Percentiles rank a stretch among this genome's conserved stretches.
Conservation (phyloP, 1,284 basidiomycete genomes). For the Quambalaria eucalypti region DNA sequence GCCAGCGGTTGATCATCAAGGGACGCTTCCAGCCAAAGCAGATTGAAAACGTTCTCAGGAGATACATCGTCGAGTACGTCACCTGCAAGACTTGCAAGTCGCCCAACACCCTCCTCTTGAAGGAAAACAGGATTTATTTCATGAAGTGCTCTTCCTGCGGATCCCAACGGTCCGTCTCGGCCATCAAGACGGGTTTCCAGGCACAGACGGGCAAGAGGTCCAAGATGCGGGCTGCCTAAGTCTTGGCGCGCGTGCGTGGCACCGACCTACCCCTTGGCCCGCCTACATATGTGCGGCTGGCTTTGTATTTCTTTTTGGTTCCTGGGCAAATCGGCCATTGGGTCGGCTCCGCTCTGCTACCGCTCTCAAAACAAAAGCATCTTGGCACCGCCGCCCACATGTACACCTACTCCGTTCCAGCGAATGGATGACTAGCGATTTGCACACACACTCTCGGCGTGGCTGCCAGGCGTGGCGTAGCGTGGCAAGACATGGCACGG, state of each 20-base stretch:
- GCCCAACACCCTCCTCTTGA: slow-evolving; percentile 86
- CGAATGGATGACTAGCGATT: too few relatives aligned
- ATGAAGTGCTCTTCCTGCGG: slow-evolving; percentile 94
- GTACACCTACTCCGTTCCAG: too few relatives aligned
- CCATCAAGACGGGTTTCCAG: slow-evolving; percentile 98
- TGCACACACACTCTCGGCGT: too few relatives aligned
- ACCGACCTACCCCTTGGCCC: not conserved
- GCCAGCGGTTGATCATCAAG: slow-evolving; percentile 86
- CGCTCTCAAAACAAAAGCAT: too few relatives aligned
- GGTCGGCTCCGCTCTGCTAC: not conserved
- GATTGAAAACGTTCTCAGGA: slow-evolving; percentile 90
- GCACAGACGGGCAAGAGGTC: slow-evolving; percentile 70
- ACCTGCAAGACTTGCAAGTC: slow-evolving; percentile 99
- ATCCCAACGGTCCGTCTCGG: slow-evolving; percentile 78
- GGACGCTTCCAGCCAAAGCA: slow-evolving; percentile 98
- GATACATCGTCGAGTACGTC: slow-evolving; percentile 98
- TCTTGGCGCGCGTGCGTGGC: not conserved
- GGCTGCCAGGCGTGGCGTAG: too few relatives aligned
- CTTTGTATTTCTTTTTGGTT: not conserved
- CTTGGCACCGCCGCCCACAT: too few relatives aligned
- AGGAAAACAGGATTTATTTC: slow-evolving; percentile 99
- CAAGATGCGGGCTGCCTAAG: not conserved
- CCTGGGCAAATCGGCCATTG: not conserved
- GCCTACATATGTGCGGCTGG: not conserved
- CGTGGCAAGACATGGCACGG: too few relatives aligned